A percentile compares a stretch with the other conserved stretches of the same genome.
phyloP scores from a whole-genome alignment of 441 rosid genomes.

The Corymbia calophylla region DNA sequence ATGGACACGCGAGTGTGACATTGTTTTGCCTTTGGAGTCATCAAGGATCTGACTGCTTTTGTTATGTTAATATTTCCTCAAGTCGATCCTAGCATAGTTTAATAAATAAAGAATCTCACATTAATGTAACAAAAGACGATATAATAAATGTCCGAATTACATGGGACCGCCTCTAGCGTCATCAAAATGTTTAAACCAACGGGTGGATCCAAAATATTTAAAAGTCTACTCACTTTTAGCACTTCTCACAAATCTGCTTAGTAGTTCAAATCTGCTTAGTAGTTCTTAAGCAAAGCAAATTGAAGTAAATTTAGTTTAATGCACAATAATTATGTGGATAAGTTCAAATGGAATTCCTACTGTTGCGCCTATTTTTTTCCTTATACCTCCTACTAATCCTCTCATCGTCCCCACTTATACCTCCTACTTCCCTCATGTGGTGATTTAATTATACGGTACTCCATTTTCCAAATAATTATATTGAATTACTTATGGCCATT shows the following conservation, averaged over 20 bases:
- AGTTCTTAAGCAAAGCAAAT: neutral
- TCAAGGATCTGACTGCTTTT: neutral
- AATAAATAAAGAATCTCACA: neutral
- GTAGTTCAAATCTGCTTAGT: neutral
- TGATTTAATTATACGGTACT: neutral
- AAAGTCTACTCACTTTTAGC: neutral
- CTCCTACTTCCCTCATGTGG: neutral
- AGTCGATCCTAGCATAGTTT: neutral
- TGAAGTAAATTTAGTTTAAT: neutral
- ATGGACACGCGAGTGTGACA: neutral
- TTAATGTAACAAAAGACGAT: neutral
- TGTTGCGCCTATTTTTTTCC: neutral
- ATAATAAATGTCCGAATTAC: neutral
- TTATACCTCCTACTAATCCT: neutral
- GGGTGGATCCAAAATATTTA: neutral
- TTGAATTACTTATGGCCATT: neutral
- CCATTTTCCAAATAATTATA: neutral
- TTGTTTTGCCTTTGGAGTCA: neutral
- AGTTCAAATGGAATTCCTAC: neutral
- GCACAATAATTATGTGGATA: neutral
- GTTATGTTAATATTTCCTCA: neutral
- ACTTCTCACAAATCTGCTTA: neutral
- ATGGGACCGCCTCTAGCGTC: neutral
- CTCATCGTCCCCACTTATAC: neutral
- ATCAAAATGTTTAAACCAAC: neutral